Base-by-base conservation (phyloP, 2,329 filamentous ascomycete genomes). In the Hymenoscyphus salicellus region DNA sequence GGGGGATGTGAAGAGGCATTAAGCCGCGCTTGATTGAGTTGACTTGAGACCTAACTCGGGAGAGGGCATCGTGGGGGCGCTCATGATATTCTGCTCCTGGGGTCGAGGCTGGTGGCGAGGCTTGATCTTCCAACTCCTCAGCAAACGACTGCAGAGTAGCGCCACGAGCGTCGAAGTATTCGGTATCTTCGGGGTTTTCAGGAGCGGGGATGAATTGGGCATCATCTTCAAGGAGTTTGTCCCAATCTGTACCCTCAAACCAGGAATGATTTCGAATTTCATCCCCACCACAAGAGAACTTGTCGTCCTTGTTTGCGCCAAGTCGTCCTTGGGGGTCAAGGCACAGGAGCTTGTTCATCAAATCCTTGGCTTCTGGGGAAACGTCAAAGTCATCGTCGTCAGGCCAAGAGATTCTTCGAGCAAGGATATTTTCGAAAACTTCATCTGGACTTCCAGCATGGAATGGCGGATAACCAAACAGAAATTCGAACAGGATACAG, bases 391-490 rank as follows among this genome's bases (percentile, higher is more conserved):
- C 91, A 57, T 87, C 83, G 55, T 93, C 90, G 17, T 93, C 89
- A 0, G 95, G 95, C 94, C 95, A 99, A 70, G 92, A 90, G 58
- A 99, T 97, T 69, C 86, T 90, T 61, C 94, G 89, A 30, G 89
- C 88, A 43, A 99, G 80, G 66, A 99, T 99, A 72, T 99, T 99
- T 72, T 97, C 92, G 74, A 99, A 99, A 1, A 99, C 95, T 71
- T 95, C 84, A 72, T 99, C 95, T 0, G 95, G 92, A 58, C 93
- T 93, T 23, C 84, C 82, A 0, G 92, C 95, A 76, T 98, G 93
- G 77, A 99, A 99, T 0, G 95, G 95, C 0, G 95, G 95, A 64
- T 92, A 89, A 0, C 95, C 95, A 74, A 92, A 98, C 2, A 99
- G 80, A 70, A 97, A 97, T 74, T 99, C 95, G 73, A 97, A 99